Evolutionary conservation across 2,329 filamentous ascomycete species (phyloP), one percentile per base, ranked within the genome.

Genomic region (Colletotrichum zoysiae): DNA sequence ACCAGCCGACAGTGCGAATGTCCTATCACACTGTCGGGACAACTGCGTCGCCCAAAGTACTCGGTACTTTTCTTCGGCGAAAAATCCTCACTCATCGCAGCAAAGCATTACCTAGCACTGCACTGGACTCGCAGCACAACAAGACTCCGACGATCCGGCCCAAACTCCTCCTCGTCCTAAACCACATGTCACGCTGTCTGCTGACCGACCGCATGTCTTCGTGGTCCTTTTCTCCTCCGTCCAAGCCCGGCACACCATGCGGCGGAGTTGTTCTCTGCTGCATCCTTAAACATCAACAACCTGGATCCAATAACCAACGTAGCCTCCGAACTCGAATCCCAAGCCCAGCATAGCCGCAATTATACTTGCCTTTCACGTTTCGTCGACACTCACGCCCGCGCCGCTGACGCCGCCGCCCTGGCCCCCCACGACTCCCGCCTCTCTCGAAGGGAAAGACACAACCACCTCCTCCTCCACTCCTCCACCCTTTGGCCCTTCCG

Each of bases 251-350:
- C 74, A 76, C 82, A 85, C 80, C 77, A 90, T 90, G 89, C 86
- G 84, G 88, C 84, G 85, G 87, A 87, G 85, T 82, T 78, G 75
- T 77, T 80, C 87, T 88, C 88, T 86, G 85, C 86, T 84, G 86
- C 86, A 85, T 81, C 81, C 78, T 76, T 81, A 77, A 77, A 78
- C 76, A 81, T 85, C 86, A 89, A 82, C 80, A 89, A 82, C 80
- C 86, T 90, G 88, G 88, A 90, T 87, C 80, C 86, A 78, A 82
- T 86, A 87, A 81, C 83, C 67, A 76, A 77, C 74, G 76, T 80
- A 73, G 76, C 81, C 74, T 78, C 79, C 73, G 77, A 81, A 73
- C 75, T 81, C 76, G 76, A 78, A 77, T 74, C 77, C 78, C 77
- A 79, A 74, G 75, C 75, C 73, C 71, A 74, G 68, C 68, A 75